phyloP scores from a whole-genome alignment of 805 yeast genomes.

The Myxozyma sirexii region DNA sequence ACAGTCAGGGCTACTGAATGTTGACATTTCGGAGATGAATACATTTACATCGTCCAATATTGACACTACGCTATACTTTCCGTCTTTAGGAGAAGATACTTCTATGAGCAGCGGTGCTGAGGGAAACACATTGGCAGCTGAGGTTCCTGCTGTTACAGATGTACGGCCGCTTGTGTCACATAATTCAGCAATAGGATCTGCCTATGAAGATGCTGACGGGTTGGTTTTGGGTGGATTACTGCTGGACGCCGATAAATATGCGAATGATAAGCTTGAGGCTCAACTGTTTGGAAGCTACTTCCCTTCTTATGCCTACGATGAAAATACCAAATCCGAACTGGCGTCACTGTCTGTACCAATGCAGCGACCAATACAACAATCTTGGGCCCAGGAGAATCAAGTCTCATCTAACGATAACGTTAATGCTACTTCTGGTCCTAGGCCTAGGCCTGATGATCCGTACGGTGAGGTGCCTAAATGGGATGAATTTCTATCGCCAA shows the following conservation, averaged over 20 bases:
- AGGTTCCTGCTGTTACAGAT: background rate
- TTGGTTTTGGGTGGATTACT: background rate
- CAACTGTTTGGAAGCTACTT: conserved; percentile 80
- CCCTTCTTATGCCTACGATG: conserved; percentile 73
- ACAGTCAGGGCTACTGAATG: conserved; percentile 1
- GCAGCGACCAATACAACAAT: background rate
- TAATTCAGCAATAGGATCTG: background rate
- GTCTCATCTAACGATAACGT: too few relatives aligned
- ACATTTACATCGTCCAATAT: conserved; percentile 15
- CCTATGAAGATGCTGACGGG: background rate
- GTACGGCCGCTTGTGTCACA: background rate
- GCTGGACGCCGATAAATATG: conserved; percentile 45
- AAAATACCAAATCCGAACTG: background rate
- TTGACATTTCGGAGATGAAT: conserved; percentile 9
- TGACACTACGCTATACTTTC: conserved; percentile 25
- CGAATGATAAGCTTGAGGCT: conserved; percentile 81
- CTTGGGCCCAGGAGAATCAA: too few relatives aligned
- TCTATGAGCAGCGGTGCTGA: background rate
- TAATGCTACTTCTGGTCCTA: background rate
- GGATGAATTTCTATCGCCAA: conserved; percentile 26
- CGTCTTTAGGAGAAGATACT: conserved; percentile 8
- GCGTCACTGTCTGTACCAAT: background rate
- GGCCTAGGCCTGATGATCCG: background rate
- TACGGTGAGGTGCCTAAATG: conserved; percentile 13
- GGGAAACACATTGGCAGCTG: background rate